A percentile compares a stretch with the other conserved stretches of the same genome.
Conservation (phyloP, 768 basidiomycete species). For the Serendipita sp. region DNA sequence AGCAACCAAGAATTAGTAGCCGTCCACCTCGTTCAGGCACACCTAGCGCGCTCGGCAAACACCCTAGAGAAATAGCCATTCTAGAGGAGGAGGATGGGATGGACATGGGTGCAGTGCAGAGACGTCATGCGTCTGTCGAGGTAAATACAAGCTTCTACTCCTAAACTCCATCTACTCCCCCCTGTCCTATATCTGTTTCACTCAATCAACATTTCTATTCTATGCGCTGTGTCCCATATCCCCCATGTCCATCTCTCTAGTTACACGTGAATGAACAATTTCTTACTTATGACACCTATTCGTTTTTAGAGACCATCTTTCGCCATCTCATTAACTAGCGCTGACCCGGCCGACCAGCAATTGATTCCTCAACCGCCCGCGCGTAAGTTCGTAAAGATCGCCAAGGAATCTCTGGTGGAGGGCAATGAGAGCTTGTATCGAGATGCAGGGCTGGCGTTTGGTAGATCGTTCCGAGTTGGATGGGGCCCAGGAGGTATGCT, state of each 20-base stretch:
- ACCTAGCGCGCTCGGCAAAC: constrained; percentile 4
- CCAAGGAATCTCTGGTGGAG: constrained; percentile 43
- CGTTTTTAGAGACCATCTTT: constrained; percentile 54
- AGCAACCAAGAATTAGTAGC: constrained; percentile 11
- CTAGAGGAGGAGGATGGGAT: constrained; percentile 42
- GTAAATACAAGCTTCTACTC: not conserved
- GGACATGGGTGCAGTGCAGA: constrained; percentile 19
- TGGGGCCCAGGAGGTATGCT: constrained; percentile 76
- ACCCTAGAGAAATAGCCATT: constrained; percentile 1
- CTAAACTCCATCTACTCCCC: not conserved
- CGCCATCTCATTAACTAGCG: constrained; percentile 42
- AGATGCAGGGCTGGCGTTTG: constrained; percentile 75
- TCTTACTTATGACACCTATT: constrained; percentile 7
- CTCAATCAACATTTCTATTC: not conserved
- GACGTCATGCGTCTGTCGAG: constrained; percentile 10
- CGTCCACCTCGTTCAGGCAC: constrained; percentile 8
- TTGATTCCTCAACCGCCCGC: constrained; percentile 40
- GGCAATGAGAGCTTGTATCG: constrained; percentile 47
- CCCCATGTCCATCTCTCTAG: constrained; percentile 20
- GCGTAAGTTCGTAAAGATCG: constrained; percentile 64
- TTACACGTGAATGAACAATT: not conserved
- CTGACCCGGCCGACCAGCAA: constrained; percentile 24
- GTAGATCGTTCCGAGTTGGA: constrained; percentile 74
- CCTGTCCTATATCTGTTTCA: not conserved
- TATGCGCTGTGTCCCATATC: constrained; percentile 7